Conservation (phyloP, 2,329 filamentous ascomycete species). For the Scortechinia acanthostroma region DNA sequence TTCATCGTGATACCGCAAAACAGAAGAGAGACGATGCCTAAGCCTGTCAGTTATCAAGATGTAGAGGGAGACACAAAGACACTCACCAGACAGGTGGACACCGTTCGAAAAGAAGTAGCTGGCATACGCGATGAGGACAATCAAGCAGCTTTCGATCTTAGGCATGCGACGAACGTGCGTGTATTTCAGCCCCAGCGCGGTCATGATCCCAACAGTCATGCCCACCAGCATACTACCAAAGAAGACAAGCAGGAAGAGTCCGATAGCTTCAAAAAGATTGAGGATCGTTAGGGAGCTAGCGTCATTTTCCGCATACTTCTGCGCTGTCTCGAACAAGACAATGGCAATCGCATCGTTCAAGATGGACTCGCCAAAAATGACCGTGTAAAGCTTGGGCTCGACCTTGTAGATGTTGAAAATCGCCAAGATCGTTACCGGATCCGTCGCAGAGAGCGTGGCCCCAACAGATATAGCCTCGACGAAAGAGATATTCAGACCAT, state of each 20-base stretch:
- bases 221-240: conserved; percentile 90
- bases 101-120: conserved; percentile 98
- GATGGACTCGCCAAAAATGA: conserved; percentile 98
- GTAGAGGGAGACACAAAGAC: background rate
- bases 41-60: conserved; percentile 3
- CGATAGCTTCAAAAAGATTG: conserved; percentile 83
- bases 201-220: conserved; percentile 76
- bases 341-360: conserved; percentile 97
- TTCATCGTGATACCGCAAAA: conserved; percentile 98
- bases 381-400: conserved; percentile 94
- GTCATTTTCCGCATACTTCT: conserved; percentile 76
- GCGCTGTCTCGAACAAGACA: conserved; percentile 94
- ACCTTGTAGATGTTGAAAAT: conserved; percentile 99
- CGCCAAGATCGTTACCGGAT: conserved; percentile 93
- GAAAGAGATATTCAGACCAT: conserved; percentile 79
- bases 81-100: conserved; percentile 85
- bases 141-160: conserved; percentile 92
- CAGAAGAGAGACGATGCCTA: conserved; percentile 88
- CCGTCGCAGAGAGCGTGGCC: conserved; percentile 90
- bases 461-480: conserved; percentile 95
- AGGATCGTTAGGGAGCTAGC: conserved; percentile 68
- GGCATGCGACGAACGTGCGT: conserved; percentile 87
- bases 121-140: conserved; percentile 88
- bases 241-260: conserved; percentile 92
- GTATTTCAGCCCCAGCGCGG: conserved; percentile 85